Base-by-base conservation (phyloP, 2,329 filamentous ascomycete genomes). In the Venturia oleaginea region DNA sequence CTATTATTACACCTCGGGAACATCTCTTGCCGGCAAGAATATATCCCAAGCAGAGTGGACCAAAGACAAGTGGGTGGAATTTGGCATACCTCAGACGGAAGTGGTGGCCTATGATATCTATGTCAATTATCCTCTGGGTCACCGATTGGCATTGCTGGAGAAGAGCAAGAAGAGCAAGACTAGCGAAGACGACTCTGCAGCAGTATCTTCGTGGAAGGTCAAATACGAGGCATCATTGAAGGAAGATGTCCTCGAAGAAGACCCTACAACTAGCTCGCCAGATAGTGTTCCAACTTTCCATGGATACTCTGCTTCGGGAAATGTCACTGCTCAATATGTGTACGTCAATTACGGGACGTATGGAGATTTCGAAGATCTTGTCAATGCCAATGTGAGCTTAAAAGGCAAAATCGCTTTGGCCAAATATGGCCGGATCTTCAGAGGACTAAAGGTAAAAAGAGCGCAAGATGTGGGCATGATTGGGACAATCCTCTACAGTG, bases 331-430 rank as follows among this genome's bases (percentile, higher is more conserved):
- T 2, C 84, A 86, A 17, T 94, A 90, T 68, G 90, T 96, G 38
- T 97, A 88, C 71, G 91, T 90, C 73, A 97, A 97, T 76, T 96
- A 94, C 71, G 93, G 92, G 62, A 94, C 90, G 0, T 95, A 87
- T 72, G 78, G 83, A 68, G 93, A 97, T 73, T 97, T 87, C 68
- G 88, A 94, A 69, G 91, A 96, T 68, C 81, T 97, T 17, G 72
- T 88, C 54, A 82, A 85, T 46, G 88, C 90, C 43, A 91, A 91
- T 68, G 77, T 97, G 65, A 86, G 83, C 65, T 78, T 97, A 48
- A 74, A 87, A 68, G 93, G 92, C 59, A 96, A 96, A 76, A 93
- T 97, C 69, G 92, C 90, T 1, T 79, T 97, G 67, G 88, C 84
- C 54, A 92, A 89, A 71, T 97, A 97, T 73, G 93, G 93, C 19